These are phyloP conservation scores for Castanea mollissima DNA, from an alignment of 306 rosid genomes.

Conservation along the genomic window DNA sequence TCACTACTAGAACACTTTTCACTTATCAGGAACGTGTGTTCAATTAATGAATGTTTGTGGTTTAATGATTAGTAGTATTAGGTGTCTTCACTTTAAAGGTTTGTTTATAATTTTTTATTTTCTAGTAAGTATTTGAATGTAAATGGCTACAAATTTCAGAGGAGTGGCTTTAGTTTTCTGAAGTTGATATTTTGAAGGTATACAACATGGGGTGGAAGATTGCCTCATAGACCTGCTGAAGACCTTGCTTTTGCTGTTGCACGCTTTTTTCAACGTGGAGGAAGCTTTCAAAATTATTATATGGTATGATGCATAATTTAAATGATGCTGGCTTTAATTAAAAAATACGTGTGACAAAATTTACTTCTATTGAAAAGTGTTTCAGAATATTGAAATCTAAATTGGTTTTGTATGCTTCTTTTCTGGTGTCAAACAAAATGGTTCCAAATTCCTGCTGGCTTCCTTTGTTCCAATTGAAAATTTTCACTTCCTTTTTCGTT, in stretches of 20 bases:
- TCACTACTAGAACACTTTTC: background rate
- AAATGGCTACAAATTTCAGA: background rate
- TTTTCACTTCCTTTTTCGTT: background rate
- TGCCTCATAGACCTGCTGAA: conserved; percentile 95
- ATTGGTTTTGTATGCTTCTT: background rate
- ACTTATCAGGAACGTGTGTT: background rate
- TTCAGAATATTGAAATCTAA: background rate
- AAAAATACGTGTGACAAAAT: background rate
- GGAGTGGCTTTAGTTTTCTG: conserved; percentile 19
- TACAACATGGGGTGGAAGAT: conserved; percentile 78
- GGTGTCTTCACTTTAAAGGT: background rate
- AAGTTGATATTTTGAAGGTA: conserved; percentile 57
- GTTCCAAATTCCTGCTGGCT: background rate
- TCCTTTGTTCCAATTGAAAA: background rate
- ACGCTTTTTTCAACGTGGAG: conserved; percentile 93
- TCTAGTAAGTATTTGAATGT: conserved; percentile 12
- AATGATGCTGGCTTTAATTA: conserved; percentile 12
- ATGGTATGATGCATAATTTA: conserved; percentile 54
- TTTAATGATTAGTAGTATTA: background rate
- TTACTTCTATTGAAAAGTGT: background rate
- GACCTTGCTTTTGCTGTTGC: conserved; percentile 98
- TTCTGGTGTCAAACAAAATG: background rate
- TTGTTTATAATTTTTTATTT: background rate
- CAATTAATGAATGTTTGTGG: background rate
- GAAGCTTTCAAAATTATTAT: conserved; percentile 95